Conservation (phyloP, 768 basidiomycete species). For the Lactarius hengduanensis region DNA sequence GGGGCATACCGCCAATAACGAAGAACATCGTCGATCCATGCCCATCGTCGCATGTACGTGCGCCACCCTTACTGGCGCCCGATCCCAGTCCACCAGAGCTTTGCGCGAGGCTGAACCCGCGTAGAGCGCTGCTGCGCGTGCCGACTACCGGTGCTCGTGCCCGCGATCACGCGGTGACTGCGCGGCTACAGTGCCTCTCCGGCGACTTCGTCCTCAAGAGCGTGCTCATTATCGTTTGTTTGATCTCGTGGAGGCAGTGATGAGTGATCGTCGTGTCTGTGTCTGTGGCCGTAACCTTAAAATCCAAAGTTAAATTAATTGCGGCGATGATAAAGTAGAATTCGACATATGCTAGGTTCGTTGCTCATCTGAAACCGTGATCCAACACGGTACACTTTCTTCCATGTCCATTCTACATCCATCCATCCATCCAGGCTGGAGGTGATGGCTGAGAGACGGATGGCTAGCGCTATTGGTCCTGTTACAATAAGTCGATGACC, state of each 20-base stretch:
- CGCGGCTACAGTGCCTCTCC: neutral
- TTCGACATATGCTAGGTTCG: no score
- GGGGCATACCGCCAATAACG: neutral
- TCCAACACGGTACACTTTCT: no score
- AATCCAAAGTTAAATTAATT: no score
- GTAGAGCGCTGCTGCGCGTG: slow-evolving; percentile 55
- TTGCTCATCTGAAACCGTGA: no score
- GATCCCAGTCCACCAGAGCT: neutral
- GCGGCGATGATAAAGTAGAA: no score
- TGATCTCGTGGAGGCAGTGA: neutral
- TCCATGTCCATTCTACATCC: no score
- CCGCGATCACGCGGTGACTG: slow-evolving; percentile 15
- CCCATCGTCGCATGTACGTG: slow-evolving; percentile 22
- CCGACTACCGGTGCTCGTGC: slow-evolving; percentile 48
- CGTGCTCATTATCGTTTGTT: neutral
- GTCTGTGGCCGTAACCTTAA: slow-evolving; percentile 22
- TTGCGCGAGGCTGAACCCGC: slow-evolving; percentile 46
- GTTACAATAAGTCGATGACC: no score
- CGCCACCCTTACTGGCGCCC: neutral
- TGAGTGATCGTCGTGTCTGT: slow-evolving; percentile 8
- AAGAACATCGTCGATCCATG: slow-evolving; percentile 46
- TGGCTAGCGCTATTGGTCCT: no score
- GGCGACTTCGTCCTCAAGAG: neutral
- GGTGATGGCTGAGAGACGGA: no score
- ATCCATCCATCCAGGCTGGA: no score